Conservation (phyloP, 768 basidiomycete genomes). For the Neoboletus brunneissimus region DNA sequence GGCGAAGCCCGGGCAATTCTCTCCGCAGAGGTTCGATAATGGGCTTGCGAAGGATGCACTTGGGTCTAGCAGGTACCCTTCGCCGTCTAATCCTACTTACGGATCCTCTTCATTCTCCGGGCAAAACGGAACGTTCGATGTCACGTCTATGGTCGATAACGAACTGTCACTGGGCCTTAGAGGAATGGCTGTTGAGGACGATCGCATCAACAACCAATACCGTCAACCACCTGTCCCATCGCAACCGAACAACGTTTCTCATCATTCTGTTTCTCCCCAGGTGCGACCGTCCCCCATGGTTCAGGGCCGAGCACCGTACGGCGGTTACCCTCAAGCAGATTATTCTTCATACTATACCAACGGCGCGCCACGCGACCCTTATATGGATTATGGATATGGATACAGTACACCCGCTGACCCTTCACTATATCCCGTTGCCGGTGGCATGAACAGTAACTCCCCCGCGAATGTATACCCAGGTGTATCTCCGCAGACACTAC, state of each 20-base stretch:
- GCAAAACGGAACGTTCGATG: slow-evolving; percentile 37
- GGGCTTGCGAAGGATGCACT: slow-evolving; percentile 40
- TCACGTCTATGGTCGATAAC: slow-evolving; percentile 44
- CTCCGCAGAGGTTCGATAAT: slow-evolving; percentile 54
- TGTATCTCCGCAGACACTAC: slow-evolving; percentile 41
- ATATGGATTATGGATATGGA: slow-evolving; percentile 55
- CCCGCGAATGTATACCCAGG: slow-evolving; percentile 50
- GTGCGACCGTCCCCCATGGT: slow-evolving; percentile 43
- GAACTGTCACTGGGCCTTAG: slow-evolving; percentile 58
- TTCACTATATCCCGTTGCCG: slow-evolving; percentile 47
- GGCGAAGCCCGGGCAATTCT: slow-evolving; percentile 48
- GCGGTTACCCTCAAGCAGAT: slow-evolving; percentile 51
- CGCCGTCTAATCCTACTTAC: slow-evolving; percentile 43
- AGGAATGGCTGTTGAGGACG: slow-evolving; percentile 61
- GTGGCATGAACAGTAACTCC: slow-evolving; percentile 43
- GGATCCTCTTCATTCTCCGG: slow-evolving; percentile 30
- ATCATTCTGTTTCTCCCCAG: slow-evolving; percentile 35
- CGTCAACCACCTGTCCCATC: slow-evolving; percentile 35
- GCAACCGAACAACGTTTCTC: slow-evolving; percentile 30
- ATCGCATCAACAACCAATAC: slow-evolving; percentile 39
- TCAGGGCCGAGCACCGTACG: slow-evolving; percentile 47
- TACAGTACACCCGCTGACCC: slow-evolving; percentile 52
- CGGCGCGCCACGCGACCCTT: slow-evolving; percentile 47
- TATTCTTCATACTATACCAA: slow-evolving; percentile 59
- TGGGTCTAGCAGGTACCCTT: slow-evolving; percentile 42